Evolutionary conservation across 2,329 filamentous ascomycete species (phyloP).

Genomic region (Botrytis sinoallii): DNA sequence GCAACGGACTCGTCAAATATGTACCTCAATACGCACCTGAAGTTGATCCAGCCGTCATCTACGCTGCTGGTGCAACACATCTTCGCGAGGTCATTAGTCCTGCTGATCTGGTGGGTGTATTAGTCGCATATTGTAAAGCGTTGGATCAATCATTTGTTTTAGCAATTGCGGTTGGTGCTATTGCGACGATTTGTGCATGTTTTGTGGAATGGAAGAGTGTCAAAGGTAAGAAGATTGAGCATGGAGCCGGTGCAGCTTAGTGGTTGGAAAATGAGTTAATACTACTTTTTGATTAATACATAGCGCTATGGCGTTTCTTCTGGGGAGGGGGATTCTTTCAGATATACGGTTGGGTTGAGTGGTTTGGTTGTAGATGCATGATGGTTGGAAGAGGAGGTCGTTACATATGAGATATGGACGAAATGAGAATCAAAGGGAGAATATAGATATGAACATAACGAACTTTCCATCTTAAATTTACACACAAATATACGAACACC

Average conservation of each 20-base stretch:
- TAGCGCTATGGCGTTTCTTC: background rate
- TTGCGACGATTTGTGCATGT: constrained; percentile 32
- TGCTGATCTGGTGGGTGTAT: constrained; percentile 39
- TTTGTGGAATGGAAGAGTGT: constrained; percentile 37
- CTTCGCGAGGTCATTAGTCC: constrained; percentile 39
- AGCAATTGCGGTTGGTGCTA: constrained; percentile 34
- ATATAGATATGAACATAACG: background rate
- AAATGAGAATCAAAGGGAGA: background rate
- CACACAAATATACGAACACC: background rate
- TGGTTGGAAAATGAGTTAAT: background rate
- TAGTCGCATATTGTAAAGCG: constrained; percentile 42
- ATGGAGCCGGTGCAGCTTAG: constrained; percentile 25
- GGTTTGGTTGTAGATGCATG: background rate
- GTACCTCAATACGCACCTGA: constrained; percentile 36
- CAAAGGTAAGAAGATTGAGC: constrained; percentile 35
- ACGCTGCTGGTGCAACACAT: constrained; percentile 43
- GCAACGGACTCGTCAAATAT: constrained; percentile 32
- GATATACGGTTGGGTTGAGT: background rate
- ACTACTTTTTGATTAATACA: background rate
- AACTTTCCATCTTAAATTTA: background rate
- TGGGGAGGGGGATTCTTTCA: background rate
- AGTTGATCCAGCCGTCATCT: constrained; percentile 42
- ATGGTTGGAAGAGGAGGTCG: background rate
- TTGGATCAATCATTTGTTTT: constrained; percentile 33
- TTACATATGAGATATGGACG: background rate